Conservation (phyloP, 305 asterid genomes). For the Solanum hybrid region DNA sequence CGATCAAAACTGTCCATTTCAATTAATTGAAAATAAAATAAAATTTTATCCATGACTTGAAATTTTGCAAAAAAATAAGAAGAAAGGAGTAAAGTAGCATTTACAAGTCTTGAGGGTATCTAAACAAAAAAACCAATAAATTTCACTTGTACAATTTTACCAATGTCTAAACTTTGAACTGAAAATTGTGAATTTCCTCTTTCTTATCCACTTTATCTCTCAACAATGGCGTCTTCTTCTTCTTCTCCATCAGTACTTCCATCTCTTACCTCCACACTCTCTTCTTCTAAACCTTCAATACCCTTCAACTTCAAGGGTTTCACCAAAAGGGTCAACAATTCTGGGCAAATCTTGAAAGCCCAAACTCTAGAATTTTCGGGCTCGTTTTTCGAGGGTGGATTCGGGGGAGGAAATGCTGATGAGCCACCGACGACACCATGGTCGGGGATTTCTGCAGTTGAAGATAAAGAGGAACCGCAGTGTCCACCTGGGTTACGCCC, state of each 20-base stretch:
- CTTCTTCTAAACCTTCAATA: conserved; percentile 12
- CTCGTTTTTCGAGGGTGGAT: conserved; percentile 59
- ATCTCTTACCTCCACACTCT: background rate
- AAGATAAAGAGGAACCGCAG: conserved; percentile 79
- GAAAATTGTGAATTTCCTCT: background rate
- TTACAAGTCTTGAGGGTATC: background rate
- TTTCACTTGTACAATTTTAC: background rate
- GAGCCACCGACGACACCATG: conserved; percentile 44
- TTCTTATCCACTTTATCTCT: background rate
- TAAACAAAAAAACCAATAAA: background rate
- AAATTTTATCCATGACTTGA: background rate
- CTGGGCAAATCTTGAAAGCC: conserved; percentile 15
- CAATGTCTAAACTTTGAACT: background rate
- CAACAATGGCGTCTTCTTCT: conserved; percentile 1
- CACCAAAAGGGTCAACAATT: background rate
- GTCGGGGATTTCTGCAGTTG: conserved; percentile 46
- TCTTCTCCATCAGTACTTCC: background rate
- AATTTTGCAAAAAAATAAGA: background rate
- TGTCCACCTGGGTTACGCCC: conserved; percentile 90
- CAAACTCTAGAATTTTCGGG: conserved; percentile 32
- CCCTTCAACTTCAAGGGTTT: background rate
- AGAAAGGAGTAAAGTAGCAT: background rate
- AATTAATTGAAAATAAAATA: background rate
- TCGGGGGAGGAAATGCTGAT: conserved; percentile 33
- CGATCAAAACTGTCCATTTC: background rate